phyloP scores from a whole-genome alignment of 2,329 filamentous ascomycete species.

The Periconia digitata region DNA sequence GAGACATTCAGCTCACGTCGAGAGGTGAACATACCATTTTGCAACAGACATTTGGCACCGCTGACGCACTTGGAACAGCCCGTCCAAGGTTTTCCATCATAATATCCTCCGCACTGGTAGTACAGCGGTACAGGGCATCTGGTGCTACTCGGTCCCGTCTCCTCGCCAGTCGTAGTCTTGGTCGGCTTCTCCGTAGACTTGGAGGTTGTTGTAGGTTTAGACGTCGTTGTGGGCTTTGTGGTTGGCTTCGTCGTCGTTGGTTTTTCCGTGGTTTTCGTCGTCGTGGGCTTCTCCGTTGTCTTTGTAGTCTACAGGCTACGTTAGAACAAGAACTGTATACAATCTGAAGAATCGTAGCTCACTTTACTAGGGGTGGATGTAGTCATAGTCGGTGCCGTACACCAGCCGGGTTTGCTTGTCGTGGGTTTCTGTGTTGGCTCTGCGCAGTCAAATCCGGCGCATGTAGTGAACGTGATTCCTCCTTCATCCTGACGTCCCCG shows the following conservation, averaged over 20 bases:
- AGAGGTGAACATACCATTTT: slow-evolving; percentile 27
- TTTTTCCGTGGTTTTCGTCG: slow-evolving; percentile 9
- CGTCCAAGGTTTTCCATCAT: slow-evolving; percentile 26
- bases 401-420: slow-evolving; percentile 1
- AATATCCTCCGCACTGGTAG: slow-evolving; percentile 33
- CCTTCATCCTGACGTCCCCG: slow-evolving; percentile 24
- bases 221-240: slow-evolving; percentile 13
- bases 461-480: slow-evolving; percentile 26
- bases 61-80: slow-evolving; percentile 31
- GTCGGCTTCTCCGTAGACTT: slow-evolving; percentile 12
- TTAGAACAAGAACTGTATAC: not conserved
- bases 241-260: slow-evolving; percentile 10
- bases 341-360: slow-evolving; percentile 5
- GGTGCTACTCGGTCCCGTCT: slow-evolving; percentile 30
- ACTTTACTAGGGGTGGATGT: not conserved
- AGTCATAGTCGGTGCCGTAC: slow-evolving; percentile 8
- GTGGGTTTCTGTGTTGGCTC: slow-evolving; percentile 10
- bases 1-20: not conserved
- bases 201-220: slow-evolving; percentile 9
- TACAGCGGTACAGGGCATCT: slow-evolving; percentile 33
- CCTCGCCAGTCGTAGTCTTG: slow-evolving; percentile 13
- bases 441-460: slow-evolving; percentile 21
- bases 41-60: slow-evolving; percentile 26
- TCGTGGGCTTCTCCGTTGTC: slow-evolving; percentile 7
- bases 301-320: not conserved